Evolutionary conservation across 768 basidiomycete genomes (phyloP), one percentile per base, ranked within the genome.

Genomic region (Boletus sp.): DNA sequence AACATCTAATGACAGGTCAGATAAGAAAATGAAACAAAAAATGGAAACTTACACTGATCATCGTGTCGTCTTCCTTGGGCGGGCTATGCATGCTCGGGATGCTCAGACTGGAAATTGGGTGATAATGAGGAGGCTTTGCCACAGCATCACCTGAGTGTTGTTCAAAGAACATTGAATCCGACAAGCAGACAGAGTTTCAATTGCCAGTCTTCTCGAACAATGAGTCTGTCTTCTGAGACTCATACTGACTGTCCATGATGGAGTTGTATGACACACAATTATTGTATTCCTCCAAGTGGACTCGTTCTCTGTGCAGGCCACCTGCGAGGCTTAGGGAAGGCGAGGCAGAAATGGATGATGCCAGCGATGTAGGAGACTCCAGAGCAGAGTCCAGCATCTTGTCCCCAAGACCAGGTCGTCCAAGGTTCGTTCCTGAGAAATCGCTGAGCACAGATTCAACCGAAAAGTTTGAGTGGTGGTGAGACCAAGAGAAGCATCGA

Each of bases 301-400:
- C 47, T 5, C 36, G 51, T 52, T 64, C 66, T 47, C 64, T 63
- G 9, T 50, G 50, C 15, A 55, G 2, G 30, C 61, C 62, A 8
- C 63, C 61, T 29, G 64, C 56, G 14, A 69, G 64, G 52, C 80
- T 81, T 46, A 79, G 80, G 0, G 79, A 68, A 1, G 89, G 87
- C 0, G 89, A 90, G 0, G 82, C 86, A 1, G 85, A 81, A 57
- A 91, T 89, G 0, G n/a, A n/a, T n/a, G 87, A 75, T 0, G 77
- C 67, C 29, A 90, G 76, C 0, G 86, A 81, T 57, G 80, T 77
- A 2, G 78, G 80, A 47, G 76, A 78, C 36, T 82, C 83, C 7
- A 62, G 69, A 12, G 72, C 79, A 33, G 78, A 84, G 37, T 88
- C 85, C 59, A 93, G 89, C 91, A 93, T 93, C 79, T 92, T 93